A percentile compares a stretch with the other conserved stretches of the same genome.
Conservation (phyloP, 257 asterid genomes). For the Dorcoceras hygrometricum region DNA sequence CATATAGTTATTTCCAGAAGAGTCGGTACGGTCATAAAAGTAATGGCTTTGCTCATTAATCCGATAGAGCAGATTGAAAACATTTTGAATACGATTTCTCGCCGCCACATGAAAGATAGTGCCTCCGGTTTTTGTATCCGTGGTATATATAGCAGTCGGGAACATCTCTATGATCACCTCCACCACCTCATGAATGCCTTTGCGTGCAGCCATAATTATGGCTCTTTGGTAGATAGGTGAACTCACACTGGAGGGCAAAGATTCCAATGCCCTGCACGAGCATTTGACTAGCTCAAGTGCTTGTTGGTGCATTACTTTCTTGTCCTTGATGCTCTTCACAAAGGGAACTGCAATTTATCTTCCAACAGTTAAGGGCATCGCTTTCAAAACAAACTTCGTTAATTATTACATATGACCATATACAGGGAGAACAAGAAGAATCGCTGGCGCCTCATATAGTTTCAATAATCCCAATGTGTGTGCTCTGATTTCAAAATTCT, state of each 20-base stretch:
- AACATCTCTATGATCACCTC: slow-evolving; percentile 5
- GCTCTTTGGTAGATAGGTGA: background rate
- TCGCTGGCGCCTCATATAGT: too few species aligned
- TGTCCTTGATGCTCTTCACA: background rate
- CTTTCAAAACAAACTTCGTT: too few species aligned
- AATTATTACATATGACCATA: too few species aligned
- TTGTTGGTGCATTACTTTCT: background rate
- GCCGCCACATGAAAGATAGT: slow-evolving; percentile 10
- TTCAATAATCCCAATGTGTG: too few species aligned
- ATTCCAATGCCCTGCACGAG: slow-evolving; percentile 12
- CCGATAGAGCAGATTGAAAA: background rate
- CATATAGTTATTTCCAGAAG: background rate
- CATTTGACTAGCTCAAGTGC: background rate
- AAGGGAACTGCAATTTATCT: too few species aligned
- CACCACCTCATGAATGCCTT: slow-evolving; percentile 15
- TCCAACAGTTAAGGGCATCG: too few species aligned
- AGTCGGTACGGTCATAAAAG: background rate
- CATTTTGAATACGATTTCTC: background rate
- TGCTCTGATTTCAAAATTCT: too few species aligned
- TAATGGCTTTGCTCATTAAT: background rate
- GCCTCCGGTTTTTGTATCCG: background rate
- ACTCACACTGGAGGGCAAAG: background rate
- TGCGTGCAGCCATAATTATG: slow-evolving; percentile 9
- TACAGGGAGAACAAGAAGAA: too few species aligned
- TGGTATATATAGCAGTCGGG: background rate